Percentiles rank a stretch among this genome's conserved stretches.
These are phyloP conservation scores for Tillandsia fasciculata DNA, from an alignment of 176 grass and related monocot species.

Conservation along the genomic window DNA sequence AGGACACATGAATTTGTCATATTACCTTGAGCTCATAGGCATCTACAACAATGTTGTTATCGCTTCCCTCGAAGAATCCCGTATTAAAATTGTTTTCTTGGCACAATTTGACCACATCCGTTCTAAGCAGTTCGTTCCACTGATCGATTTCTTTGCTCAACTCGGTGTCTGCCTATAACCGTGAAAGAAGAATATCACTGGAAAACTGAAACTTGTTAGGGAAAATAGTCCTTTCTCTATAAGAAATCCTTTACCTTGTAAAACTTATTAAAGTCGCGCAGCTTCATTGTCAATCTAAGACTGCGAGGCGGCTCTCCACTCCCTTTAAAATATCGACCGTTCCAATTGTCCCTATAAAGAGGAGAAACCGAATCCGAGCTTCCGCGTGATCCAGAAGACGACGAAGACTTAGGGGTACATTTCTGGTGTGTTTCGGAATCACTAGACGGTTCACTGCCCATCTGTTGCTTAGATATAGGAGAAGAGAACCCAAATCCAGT, in stretches of 20 bases:
- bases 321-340: constrained; percentile 47
- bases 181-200: no score
- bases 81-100: constrained; percentile 89
- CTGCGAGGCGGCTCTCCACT: constrained; percentile 48
- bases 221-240: no score
- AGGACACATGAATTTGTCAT: not conserved
- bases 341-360: constrained; percentile 53
- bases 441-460: constrained; percentile 26
- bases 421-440: constrained; percentile 43
- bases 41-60: constrained; percentile 81
- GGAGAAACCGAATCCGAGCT: constrained; percentile 67
- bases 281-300: constrained; percentile 87
- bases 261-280: constrained; percentile 69
- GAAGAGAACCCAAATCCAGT: constrained; percentile 28
- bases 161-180: constrained; percentile 54
- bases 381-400: constrained; percentile 58
- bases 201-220: no score
- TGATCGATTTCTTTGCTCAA: constrained; percentile 67
- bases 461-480: constrained; percentile 29
- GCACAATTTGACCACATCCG: constrained; percentile 82
- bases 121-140: constrained; percentile 69
- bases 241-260: constrained; percentile 45
- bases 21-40: constrained; percentile 83
- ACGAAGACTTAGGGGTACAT: constrained; percentile 36
- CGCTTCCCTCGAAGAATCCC: constrained; percentile 80